Percentiles rank a stretch among this genome's conserved stretches.
Conservation (phyloP, 441 rosid species). For the Flueggea neowawraea region DNA sequence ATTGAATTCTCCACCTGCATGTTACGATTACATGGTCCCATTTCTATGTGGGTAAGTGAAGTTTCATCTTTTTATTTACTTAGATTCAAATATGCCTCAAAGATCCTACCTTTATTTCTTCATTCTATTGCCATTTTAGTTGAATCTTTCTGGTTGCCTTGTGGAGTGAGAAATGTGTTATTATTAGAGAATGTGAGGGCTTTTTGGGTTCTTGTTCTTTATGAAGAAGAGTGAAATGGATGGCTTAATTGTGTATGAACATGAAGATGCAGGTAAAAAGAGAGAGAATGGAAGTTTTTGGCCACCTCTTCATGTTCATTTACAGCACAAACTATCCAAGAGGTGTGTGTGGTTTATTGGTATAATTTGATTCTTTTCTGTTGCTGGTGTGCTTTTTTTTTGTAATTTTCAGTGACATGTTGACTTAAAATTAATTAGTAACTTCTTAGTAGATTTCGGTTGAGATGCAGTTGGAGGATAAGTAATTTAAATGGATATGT, state of each 20-base stretch:
- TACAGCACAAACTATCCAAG: constrained; percentile 69
- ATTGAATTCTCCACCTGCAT: constrained; percentile 48
- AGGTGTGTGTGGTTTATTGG: constrained; percentile 32
- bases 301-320: constrained; percentile 20
- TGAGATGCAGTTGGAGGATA: too few species aligned
- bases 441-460: too few species aligned
- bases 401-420: neutral
- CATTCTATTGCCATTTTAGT: constrained; percentile 6
- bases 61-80: constrained; percentile 7
- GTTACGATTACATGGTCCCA: constrained; percentile 33
- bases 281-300: constrained; percentile 33
- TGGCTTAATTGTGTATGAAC: constrained; percentile 26
- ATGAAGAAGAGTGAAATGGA: constrained; percentile 36
- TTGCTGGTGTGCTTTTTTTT: too few species aligned
- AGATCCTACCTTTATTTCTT: neutral
- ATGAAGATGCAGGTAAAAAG: constrained; percentile 21
- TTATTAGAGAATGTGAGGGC: constrained; percentile 18
- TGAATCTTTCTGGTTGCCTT: too few species aligned
- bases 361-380: too few species aligned
- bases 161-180: too few species aligned
- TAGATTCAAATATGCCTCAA: constrained; percentile 9
- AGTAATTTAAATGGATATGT: too few species aligned
- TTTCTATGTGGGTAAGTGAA: constrained; percentile 21
- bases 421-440: neutral
- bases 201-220: constrained; percentile 11